Evolutionary conservation across 176 grass and related monocot species (phyloP), one percentile per base, ranked within the genome.

Genomic region (Raddia guianensis): DNA sequence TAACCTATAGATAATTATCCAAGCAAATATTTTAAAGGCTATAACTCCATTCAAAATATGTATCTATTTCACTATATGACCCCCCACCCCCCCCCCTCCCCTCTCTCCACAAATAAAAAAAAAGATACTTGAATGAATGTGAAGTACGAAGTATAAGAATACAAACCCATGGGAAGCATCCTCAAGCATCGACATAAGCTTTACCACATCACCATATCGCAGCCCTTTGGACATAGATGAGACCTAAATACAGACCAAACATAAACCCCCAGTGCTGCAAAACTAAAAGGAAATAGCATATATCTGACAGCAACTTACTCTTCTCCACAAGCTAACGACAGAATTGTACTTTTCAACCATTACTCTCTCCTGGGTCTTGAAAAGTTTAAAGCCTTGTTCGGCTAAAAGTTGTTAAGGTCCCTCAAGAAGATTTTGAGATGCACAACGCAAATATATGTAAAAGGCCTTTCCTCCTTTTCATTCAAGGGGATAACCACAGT

Each of bases 321-420:
- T 89, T 86, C 90, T 95, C 96, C 96, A 98, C 79, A 98, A 68
- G 78, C 82, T 90, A 66, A 95, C 63, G 74, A 98, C 78, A 61
- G 92, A 54, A 79, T 93, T 98, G 82, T 99, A 99, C 58, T 99
- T 99, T 66, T 99, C 96, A 78, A 99, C 74, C 88, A 99, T 82
- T 6, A 46, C 5, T 45, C 76, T 88, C 75, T 99, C 92, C 35
- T 84, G 80, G 75, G 88, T 74, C 76, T 99, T 99, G 76, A 99
- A 93, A 73, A 93, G 69, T 63, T 90, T 93, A 78, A 93, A 99
- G 42, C 92, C 81, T 72, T 76, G 84, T 58, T 85, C 69, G 75
- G 86, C 94, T 97, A 84, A 46, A 79, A 44, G 64, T 54, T 74
- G 52, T 94, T 91, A 91, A 88, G 86, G 74, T 58, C 40, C 43